Base-by-base conservation (phyloP, 352 stramenopile species). In the Globisporangium nodosum region DNA sequence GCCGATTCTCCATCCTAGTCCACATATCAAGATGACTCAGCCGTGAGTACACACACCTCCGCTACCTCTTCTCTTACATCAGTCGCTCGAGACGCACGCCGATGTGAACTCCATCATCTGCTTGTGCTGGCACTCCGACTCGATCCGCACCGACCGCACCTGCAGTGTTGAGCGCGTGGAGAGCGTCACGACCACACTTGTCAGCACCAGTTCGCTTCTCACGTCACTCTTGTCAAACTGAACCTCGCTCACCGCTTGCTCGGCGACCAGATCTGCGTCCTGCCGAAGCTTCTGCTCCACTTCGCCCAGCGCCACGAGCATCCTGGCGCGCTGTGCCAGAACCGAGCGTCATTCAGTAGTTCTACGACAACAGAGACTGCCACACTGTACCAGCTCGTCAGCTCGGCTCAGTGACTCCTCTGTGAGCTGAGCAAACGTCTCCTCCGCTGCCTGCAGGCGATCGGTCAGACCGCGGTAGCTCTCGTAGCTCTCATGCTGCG, bases 371-470 rank as follows among this genome's bases (percentile, higher is more conserved):
- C 27, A 27, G 3, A 24, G 4, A 15, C 7, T 15, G 30, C 13
- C 7, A 27, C 35, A 15, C 11, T 53, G n/a, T 56, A 89, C 79
- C 74, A 87, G 55, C 20, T 84, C 71, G 49, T 87, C 77, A 18
- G 64, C 66, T 35, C 64, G 69, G 9, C 31, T 52, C 2, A 76
- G 31, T 5, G 70, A 68, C 11, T 78, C 65, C 18, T 71, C 63
- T n/a, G 71, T 64, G 27, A 80, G 52, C 20, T 54, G 52, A 11
- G 70, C 61, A 33, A 89, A 76, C 4, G 69, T 70, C 15, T 85
- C 59, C 65, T 87, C 79, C 2, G 69, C 62, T 45, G 65, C 21
- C 15, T 76, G 57, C 9, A 89, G n/a, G 46, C 71, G 69, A 8
- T 73, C 68, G 18, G 50, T 46, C 3, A 87, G 52, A 13, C 62